These are phyloP conservation scores for Claviceps humidiphila DNA, from an alignment of 2,329 filamentous ascomycete species.

Conservation along the genomic window DNA sequence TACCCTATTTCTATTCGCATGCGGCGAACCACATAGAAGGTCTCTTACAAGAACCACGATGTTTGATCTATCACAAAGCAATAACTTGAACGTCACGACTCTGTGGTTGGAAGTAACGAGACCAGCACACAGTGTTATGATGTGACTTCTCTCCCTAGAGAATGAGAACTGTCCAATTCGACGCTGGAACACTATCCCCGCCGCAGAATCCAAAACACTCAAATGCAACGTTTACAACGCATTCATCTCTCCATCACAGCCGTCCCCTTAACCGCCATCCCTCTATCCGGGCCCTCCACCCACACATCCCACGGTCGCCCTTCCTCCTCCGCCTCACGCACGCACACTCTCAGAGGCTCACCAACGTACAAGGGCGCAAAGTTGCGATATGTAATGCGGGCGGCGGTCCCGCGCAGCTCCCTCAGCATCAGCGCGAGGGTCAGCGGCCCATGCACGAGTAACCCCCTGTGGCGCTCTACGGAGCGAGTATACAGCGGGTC, in stretches of 20 bases:
- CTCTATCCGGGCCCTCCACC: slow-evolving; percentile 48
- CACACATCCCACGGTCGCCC: slow-evolving; percentile 43
- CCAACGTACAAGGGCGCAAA: slow-evolving; percentile 66
- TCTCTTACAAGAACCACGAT: no score
- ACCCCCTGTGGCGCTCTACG: slow-evolving; percentile 59
- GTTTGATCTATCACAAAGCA: no score
- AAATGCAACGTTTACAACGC: no score
- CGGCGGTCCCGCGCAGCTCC: slow-evolving; percentile 37
- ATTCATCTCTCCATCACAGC: slow-evolving; percentile 13
- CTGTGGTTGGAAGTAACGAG: no score
- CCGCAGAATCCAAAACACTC: no score
- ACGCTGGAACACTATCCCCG: no score
- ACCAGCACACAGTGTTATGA: no score
- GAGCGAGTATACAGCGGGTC: slow-evolving; percentile 56
- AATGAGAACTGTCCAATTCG: no score
- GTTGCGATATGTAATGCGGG: slow-evolving; percentile 63
- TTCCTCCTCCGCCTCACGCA: slow-evolving; percentile 29
- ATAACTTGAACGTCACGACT: no score
- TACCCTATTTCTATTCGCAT: no score
- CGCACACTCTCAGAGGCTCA: slow-evolving; percentile 58
- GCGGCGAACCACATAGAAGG: no score
- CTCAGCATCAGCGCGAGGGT: slow-evolving; percentile 64
- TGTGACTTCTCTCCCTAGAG: no score
- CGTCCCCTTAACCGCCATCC: slow-evolving; percentile 49
- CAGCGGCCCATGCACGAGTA: slow-evolving; percentile 81